Evolutionary conservation across 2,329 filamentous ascomycete species (phyloP).

Genomic region (Hypoxylon sp.): DNA sequence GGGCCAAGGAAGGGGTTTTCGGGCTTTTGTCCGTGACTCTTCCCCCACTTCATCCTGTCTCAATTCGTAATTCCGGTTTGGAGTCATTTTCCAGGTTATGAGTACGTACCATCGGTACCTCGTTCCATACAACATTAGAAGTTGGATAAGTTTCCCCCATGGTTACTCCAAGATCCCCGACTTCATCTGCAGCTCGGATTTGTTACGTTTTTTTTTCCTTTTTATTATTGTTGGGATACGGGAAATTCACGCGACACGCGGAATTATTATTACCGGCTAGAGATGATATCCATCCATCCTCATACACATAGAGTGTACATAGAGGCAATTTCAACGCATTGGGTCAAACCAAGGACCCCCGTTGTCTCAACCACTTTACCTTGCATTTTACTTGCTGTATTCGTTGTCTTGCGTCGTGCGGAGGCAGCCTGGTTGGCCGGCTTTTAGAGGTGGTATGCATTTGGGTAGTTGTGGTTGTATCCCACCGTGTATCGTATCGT

Average conservation of each 20-base stretch:
- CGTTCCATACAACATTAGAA: constrained; percentile 3
- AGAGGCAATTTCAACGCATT: constrained; percentile 24
- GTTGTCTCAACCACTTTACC: constrained; percentile 12
- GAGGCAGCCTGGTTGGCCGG: neutral
- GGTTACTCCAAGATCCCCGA: neutral
- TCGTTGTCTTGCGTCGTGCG: neutral
- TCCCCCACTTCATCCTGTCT: constrained; percentile 9
- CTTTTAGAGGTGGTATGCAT: neutral
- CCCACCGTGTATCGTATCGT: neutral
- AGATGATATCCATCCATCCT: constrained; percentile 35
- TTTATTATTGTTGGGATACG: constrained; percentile 23
- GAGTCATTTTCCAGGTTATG: constrained; percentile 12
- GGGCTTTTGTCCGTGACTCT: constrained; percentile 11
- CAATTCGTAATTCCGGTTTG: constrained; percentile 24
- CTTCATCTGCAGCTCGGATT: constrained; percentile 8
- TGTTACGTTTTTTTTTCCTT: constrained; percentile 19
- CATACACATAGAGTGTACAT: constrained; percentile 35
- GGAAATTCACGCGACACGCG: constrained; percentile 14
- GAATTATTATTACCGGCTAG: constrained; percentile 28
- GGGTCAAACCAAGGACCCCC: constrained; percentile 23
- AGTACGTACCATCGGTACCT: constrained; percentile 5
- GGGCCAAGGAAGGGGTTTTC: constrained; percentile 16
- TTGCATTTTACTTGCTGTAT: neutral
- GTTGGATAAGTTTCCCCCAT: constrained; percentile 2
- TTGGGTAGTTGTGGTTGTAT: neutral